Base-by-base conservation (phyloP, 768 basidiomycete species). In the Lepiota subincarnata region DNA sequence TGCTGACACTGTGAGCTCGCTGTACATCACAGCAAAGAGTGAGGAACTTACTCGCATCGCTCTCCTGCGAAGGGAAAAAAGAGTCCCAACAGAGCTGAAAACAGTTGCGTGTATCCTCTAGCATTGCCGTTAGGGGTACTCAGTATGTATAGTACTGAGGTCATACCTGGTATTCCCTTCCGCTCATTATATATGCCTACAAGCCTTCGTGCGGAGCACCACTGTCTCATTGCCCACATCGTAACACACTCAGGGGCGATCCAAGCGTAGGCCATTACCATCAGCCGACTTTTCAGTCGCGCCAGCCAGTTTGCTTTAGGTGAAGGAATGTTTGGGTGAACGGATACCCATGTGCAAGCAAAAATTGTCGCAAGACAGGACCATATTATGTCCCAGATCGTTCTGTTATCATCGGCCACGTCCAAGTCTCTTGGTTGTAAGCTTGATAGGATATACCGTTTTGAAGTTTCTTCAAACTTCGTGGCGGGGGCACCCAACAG, bases 341-440 rank as follows among this genome's bases (percentile, higher is more conserved):
- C 31, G 1, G 64, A 50, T 14, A 62, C 55, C 64, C 64, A 64
- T 2, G 62, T 59, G 43, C 60, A 66, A 4, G 59, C 55, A 39
- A 66, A 61, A 8, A 60, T 52, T 1, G 61, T 62, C 1, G 55
- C 59, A 3, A 64, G 19, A 38, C 64, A 62, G 16, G 60, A 56
- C 56, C 55, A 59, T 18, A 64, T 34, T 39, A 64, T 59, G 38
- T 57, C 53, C 50, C 58, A 57, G 12, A 55, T 53, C 14, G 60
- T 55, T 36, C 60, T 26, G 13, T 16, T 50, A 8, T 50, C 28
- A 20, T 50, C 50, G 6, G 35, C 19, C 31, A 46, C 6, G 28
- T 16, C n/a, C n/a, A 16, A 41, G 50, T 16, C 28, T 31, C 24
- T 35, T 34, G 16, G 28, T 13, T 35, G 45, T 18, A 46, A 24